Conservation (phyloP, 108 stramenopile genomes). For the Nitzschia palea region DNA sequence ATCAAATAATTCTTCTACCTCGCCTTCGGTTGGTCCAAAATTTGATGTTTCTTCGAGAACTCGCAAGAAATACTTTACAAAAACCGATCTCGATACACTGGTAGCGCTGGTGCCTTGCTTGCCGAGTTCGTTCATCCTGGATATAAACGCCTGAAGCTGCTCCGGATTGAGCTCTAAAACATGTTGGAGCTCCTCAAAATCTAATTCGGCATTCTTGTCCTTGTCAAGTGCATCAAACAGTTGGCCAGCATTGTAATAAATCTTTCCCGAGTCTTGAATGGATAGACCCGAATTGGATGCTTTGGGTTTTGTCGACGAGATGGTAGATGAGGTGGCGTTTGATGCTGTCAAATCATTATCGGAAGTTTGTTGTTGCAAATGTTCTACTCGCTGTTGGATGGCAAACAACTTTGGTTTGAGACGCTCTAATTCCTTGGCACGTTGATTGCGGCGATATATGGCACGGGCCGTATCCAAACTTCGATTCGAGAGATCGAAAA, state of each 20-base stretch:
- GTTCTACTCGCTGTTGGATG: conserved; percentile 32
- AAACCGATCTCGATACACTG: conserved; percentile 30
- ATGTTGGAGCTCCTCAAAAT: conserved; percentile 42
- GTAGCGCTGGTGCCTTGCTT: not conserved
- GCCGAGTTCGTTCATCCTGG: conserved; percentile 29
- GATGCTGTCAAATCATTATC: not conserved
- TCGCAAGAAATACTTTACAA: conserved; percentile 41
- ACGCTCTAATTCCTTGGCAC: conserved; percentile 21
- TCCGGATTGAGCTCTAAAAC: conserved; percentile 26
- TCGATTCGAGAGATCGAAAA: not conserved
- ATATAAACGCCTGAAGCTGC: conserved; percentile 39
- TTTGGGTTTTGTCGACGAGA: not conserved
- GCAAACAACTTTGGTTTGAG: conserved; percentile 39
- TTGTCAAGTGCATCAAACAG: conserved; percentile 42
- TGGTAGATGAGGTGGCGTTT: not conserved
- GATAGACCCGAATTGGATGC: not conserved
- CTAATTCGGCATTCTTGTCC: conserved; percentile 31
- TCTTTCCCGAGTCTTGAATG: conserved; percentile 6
- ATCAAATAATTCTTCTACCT: conserved; percentile 36
- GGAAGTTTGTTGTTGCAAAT: not conserved
- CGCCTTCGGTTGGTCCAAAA: conserved; percentile 27
- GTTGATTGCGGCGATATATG: conserved; percentile 4
- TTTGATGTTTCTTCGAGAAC: conserved; percentile 28
- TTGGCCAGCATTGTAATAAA: conserved; percentile 29
- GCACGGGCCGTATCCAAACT: not conserved